phyloP scores from a whole-genome alignment of 2,329 filamentous ascomycete species.

The Chaetomium sp. region DNA sequence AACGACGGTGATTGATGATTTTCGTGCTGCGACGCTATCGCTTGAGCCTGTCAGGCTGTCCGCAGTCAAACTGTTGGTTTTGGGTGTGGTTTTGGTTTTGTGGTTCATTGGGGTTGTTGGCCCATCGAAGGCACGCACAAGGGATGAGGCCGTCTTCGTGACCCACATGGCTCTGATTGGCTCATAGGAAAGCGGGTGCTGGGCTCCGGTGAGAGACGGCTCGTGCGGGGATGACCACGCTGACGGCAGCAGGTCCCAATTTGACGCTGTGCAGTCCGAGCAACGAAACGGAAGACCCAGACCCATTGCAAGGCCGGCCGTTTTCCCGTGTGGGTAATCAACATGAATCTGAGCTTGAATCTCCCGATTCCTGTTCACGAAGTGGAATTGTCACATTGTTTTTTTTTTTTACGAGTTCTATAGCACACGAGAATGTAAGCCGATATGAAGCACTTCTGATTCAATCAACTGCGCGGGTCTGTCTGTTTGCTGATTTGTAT shows the following conservation, averaged over 20 bases:
- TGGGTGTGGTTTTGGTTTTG: background rate
- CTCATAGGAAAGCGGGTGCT: background rate
- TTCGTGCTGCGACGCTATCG: background rate
- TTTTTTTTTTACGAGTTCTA: too few relatives aligned
- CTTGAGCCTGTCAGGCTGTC: background rate
- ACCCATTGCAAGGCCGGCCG: too few relatives aligned
- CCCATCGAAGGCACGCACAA: background rate
- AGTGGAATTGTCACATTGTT: too few relatives aligned
- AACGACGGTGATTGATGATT: background rate
- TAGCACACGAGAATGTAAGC: too few relatives aligned
- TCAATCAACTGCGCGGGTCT: too few relatives aligned
- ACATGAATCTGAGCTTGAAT: too few relatives aligned
- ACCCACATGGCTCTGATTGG: background rate
- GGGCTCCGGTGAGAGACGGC: background rate
- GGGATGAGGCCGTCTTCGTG: conserved; percentile 1
- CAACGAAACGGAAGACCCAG: background rate
- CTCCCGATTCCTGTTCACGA: too few relatives aligned
- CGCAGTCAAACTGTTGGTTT: background rate
- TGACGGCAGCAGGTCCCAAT: too few relatives aligned
- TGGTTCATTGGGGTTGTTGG: background rate
- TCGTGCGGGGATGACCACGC: background rate
- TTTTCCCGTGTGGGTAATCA: too few relatives aligned
- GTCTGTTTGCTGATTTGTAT: too few relatives aligned
- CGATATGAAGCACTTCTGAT: too few relatives aligned
- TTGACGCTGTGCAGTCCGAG: background rate